Base-by-base conservation (phyloP, 2,329 filamentous ascomycete species). In the Diplocarpon mali region DNA sequence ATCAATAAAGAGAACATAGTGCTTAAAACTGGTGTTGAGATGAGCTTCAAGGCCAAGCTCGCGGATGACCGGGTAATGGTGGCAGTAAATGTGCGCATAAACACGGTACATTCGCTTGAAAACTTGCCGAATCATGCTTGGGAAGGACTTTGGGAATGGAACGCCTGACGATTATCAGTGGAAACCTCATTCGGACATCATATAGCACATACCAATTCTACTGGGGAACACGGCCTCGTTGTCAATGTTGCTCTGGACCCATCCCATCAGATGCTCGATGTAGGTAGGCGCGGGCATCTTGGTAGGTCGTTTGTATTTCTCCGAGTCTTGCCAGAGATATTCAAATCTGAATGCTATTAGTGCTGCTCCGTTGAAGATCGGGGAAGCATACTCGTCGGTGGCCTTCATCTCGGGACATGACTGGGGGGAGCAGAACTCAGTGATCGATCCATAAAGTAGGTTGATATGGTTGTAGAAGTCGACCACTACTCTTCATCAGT, bases 401-500 rank as follows among this genome's bases (percentile, higher is more conserved):
- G 92, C 92, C 68, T 98, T 98, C 92, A 98, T 98, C 69, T 96
- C 92, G 0, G 92, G 92, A 65, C 92, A 98, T 53, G 88, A 88
- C 63, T 92, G 84, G 28, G 92, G 90, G 20, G 92, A 96, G 72
- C 92, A 98, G 68, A 98, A 98, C 64, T 98, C 92, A 48, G 92
- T 98, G 63, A 98, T 98, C 54, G 92, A 92, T 48, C 93, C 93
- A 65, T 98, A 98, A 48, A 98, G 81, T 30, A 98, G 76, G 68
- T 98, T 98, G 72, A 98, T 94, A 68, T 98, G 92, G 71, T 98
- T 98, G 78, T 98, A 98, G 68, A 98, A 98, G 68, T 98, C 92
- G 70, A 98, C 92, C 70, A 98, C 89, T 95, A 56, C 40, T n/a
- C 36, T 14, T 15, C 13, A 49, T 67, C 42, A 67, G 62, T 31